These are phyloP conservation scores for Sclerotinia minor DNA, from an alignment of 2,329 filamentous ascomycete genomes.

Conservation along the genomic window DNA sequence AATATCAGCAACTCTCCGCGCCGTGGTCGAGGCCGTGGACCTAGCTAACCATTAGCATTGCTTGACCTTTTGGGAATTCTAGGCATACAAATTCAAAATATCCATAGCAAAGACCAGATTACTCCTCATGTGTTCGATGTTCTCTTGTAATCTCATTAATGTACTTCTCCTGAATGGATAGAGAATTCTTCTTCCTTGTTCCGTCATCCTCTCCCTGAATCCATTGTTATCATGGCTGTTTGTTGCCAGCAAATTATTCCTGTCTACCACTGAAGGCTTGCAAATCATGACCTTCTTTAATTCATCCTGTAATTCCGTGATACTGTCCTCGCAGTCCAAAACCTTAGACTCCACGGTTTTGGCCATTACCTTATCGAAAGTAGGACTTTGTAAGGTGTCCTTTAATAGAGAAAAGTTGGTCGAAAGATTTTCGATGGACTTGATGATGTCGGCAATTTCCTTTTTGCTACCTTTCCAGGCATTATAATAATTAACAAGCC, in stretches of 20 bases:
- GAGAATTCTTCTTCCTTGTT: constrained; percentile 24
- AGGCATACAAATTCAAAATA: constrained; percentile 26
- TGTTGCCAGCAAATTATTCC: background rate
- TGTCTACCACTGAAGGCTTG: constrained; percentile 6
- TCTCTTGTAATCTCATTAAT: constrained; percentile 27
- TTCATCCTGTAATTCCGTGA: constrained; percentile 16
- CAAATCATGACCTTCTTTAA: constrained; percentile 21
- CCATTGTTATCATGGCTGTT: background rate
- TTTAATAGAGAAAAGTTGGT: constrained; percentile 3
- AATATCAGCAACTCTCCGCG: constrained; percentile 14
- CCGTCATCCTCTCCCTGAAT: constrained; percentile 24
- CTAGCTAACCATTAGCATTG: background rate
- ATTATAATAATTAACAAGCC: constrained; percentile 22
- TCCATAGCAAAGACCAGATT: constrained; percentile 26
- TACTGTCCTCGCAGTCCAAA: constrained; percentile 21
- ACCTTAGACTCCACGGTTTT: constrained; percentile 10
- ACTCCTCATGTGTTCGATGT: constrained; percentile 22
- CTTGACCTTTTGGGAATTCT: background rate
- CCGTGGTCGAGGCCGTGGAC: constrained; percentile 14
- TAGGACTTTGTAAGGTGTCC: background rate
- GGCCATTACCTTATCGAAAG: constrained; percentile 10
- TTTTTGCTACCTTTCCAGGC: constrained; percentile 21
- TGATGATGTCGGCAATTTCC: constrained; percentile 19
- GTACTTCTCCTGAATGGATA: constrained; percentile 31
- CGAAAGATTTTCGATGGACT: constrained; percentile 15